Evolutionary conservation across 805 yeast species (phyloP), one percentile per base, ranked within the genome.

Genomic region (Hanseniaspora taiwanica): DNA sequence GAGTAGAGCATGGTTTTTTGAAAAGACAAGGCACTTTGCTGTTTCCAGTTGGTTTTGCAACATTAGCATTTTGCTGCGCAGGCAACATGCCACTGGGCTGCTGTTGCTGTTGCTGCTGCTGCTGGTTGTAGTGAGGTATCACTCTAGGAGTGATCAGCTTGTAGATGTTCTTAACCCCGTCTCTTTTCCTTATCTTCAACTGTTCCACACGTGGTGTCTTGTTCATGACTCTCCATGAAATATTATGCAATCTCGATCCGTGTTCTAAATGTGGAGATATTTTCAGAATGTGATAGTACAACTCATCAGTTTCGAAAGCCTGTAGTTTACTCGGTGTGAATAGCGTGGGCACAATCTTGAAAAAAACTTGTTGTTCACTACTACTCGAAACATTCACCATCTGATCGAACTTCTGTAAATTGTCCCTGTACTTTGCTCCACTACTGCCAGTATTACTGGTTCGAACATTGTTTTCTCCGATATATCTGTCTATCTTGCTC

Each of bases 121-220:
- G 36, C 9, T 24, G 24, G 5, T 36, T 18, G 17, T 35, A 39
- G 21, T 6, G 17, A 12, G 21, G 16, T 8, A 38, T 23, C 12
- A 19, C 18, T 17, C 24, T 35, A 3, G 14, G 37, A 14, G 35
- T 17, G 36, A 25, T 18, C 16, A 59, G 55, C 18, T 51, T 44
- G 40, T 57, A 59, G 34, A 57, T 40, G 40, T 50, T 58, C 40
- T 48, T 55, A n/a, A 58, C 58, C 14, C 63, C 64, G 27, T 59
- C 64, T 36, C 53, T 47, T 35, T 53, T 59, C 46, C 51, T 47
- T 25, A 50, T 51, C 40, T 46, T 53, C 31, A 52, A 37, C 8
- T 21, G 21, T 27, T 35, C 34, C 14, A 3, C 8, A 9, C 21
- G 13, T n/a, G 8, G 16, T 9, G 20, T 31, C 43, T 58, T 59